Conservation (phyloP, 23 red algal genomes). For the Gracilaria domingensis region DNA sequence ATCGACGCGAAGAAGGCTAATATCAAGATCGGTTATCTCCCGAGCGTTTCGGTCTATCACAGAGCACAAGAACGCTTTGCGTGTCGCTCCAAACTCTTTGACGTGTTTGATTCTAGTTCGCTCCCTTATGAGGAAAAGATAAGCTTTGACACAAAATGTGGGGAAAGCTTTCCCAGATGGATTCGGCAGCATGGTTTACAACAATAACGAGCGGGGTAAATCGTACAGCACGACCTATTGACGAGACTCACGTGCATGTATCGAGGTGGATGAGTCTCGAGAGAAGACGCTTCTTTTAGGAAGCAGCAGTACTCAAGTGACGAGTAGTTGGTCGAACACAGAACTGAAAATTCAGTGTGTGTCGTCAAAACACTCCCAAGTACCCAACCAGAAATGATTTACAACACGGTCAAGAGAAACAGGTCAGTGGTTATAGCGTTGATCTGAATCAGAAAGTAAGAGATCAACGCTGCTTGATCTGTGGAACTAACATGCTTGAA, state of each 20-base stretch:
- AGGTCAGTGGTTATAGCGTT: not conserved
- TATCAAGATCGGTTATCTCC: conserved; percentile 15
- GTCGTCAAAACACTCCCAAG: not conserved
- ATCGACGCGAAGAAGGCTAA: conserved; percentile 43
- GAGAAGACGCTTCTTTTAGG: not conserved
- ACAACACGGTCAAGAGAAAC: not conserved
- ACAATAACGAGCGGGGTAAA: not conserved
- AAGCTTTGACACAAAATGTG: not conserved
- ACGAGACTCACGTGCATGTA: conserved; percentile 22
- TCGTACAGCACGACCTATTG: not conserved
- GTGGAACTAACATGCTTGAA: not conserved
- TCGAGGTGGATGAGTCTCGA: conserved; percentile 22
- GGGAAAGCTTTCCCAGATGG: not conserved
- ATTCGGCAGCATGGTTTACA: not conserved
- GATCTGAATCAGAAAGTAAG: not conserved
- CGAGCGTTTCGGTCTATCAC: not conserved
- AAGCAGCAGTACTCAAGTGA: not conserved
- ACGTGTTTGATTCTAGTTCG: not conserved
- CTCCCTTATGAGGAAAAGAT: not conserved
- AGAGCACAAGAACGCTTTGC: not conserved
- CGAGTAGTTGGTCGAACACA: conserved; percentile 13
- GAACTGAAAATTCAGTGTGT: not conserved
- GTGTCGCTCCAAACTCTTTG: not conserved
- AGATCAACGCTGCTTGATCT: not conserved
- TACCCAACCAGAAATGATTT: conserved; percentile 1